phyloP scores from a whole-genome alignment of 208 protist species.

The Trypanosoma mega region DNA sequence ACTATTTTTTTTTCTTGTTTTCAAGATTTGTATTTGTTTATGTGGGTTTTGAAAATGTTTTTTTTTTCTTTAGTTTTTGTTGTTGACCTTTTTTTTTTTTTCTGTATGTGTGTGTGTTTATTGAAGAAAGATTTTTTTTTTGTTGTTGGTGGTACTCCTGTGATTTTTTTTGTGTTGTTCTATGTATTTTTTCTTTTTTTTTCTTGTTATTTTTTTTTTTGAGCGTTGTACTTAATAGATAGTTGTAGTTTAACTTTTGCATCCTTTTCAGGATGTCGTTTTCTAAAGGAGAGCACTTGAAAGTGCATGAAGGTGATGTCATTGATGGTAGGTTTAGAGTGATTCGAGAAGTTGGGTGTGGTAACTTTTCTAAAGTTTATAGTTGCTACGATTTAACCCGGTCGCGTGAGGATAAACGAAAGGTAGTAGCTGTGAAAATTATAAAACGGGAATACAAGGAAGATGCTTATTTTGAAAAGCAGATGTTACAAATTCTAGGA shows the following conservation, averaged over 20 bases:
- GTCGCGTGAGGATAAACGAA: conserved; percentile 12
- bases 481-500: conserved; percentile 67
- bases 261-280: conserved; percentile 23
- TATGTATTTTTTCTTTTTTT: conserved; percentile 9
- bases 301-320: conserved; percentile 47
- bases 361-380: conserved; percentile 88
- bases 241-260: conserved; percentile 13
- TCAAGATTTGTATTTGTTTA: conserved; percentile 12
- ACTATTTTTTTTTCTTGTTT: conserved; percentile 30
- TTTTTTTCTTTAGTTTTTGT: conserved; percentile 10
- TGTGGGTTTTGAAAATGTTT: conserved; percentile 18
- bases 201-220: conserved; percentile 1
- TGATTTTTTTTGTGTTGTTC: background rate
- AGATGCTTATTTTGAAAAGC: conserved; percentile 75
- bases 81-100: background rate
- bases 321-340: conserved; percentile 67
- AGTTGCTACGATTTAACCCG: conserved; percentile 39
- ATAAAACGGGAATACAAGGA: conserved; percentile 78
- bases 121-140: conserved; percentile 8
- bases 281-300: conserved; percentile 55
- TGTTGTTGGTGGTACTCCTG: too few relatives aligned
- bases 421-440: conserved; percentile 74
- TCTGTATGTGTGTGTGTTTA: background rate
- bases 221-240: background rate
- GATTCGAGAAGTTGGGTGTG: conserved; percentile 59